Conservation (phyloP, 1,139 yeast genomes). For the Hansenula lynferdii region DNA sequence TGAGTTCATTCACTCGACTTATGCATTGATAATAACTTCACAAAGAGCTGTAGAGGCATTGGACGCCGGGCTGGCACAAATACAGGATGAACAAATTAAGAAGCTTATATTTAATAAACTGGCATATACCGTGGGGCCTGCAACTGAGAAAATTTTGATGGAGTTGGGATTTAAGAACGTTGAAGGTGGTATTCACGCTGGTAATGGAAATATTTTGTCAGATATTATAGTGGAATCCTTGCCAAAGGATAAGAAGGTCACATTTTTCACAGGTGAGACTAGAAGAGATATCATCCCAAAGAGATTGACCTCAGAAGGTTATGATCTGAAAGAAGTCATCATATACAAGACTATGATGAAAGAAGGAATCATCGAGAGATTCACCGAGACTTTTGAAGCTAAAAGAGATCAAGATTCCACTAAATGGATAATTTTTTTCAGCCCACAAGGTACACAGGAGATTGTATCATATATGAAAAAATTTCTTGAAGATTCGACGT, state of each 20-base stretch:
- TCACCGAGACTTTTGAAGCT: conserved; percentile 13
- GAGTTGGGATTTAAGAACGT: conserved; percentile 64
- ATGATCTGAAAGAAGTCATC: conserved; percentile 54
- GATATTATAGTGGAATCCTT: conserved; percentile 51
- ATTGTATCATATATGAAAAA: conserved; percentile 45
- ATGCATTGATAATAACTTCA: conserved; percentile 74
- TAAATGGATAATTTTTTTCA: conserved; percentile 78
- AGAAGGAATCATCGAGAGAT: conserved; percentile 40
- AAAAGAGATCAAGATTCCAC: conserved; percentile 5
- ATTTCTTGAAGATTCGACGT: conserved; percentile 11
- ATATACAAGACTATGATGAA: conserved; percentile 64
- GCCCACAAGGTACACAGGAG: conserved; percentile 80
- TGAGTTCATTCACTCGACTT: conserved; percentile 35
- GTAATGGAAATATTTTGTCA: conserved; percentile 73
- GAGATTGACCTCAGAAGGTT: conserved; percentile 41
- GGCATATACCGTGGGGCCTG: conserved; percentile 90
- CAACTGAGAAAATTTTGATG: conserved; percentile 60
- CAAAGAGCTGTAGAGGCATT: conserved; percentile 89
- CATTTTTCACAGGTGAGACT: conserved; percentile 84
- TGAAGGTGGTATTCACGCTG: conserved; percentile 72
- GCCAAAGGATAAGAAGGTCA: conserved; percentile 27
- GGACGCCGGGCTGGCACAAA: conserved; percentile 36
- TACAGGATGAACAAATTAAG: conserved; percentile 13
- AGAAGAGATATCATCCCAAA: conserved; percentile 79
- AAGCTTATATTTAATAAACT: conserved; percentile 38